Evolutionary conservation across 768 basidiomycete genomes (phyloP), one percentile per base, ranked within the genome.

Genomic region (Kockovaella imperatae): DNA sequence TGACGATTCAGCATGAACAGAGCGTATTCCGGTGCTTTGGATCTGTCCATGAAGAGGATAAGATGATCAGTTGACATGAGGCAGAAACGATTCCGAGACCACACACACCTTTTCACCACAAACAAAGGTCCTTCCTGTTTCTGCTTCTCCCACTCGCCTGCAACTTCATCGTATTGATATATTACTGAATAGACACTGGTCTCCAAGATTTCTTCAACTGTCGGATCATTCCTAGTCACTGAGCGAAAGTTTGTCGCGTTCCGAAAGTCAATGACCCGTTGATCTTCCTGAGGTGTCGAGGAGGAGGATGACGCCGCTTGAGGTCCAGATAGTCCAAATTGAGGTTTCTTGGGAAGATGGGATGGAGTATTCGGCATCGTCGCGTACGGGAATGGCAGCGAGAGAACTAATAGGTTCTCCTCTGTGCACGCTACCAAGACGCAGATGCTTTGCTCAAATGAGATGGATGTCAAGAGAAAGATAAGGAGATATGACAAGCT

Each of bases 91-190:
- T n/a, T n/a, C n/a, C n/a, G n/a, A 45, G 8, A 13, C 23, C 18
- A 25, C 13, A 54, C 52, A 35, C 35, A 61, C 64, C 64, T 44
- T 24, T 47, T 45, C 15, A 67, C 62, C 21, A 67, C 54, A 34
- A 67, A 67, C 21, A 59, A 35, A 15, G 64, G 57, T 34, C 64
- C 64, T 35, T 67, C 64, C 38, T 51, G 47, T 34, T 67, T 67
- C 43, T 59, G 55, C 44, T 63, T 67, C 43, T 56, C 54, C 64
- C 64, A 67, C 11, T 49, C 42, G 8, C 47, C 50, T 6, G 40
- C 35, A 1, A n/a, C 30, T 14, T 61, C 61, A 34, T 56, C 59
- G 42, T 57, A 63, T 15, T 63, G 52, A 41, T 63, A 67, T 13
- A 63, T 53, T 10, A 58, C 57, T 20, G 53, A 52, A 49, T 67